Base-by-base conservation (phyloP, 1,284 basidiomycete species). In the Sporisorium scitamineum region DNA sequence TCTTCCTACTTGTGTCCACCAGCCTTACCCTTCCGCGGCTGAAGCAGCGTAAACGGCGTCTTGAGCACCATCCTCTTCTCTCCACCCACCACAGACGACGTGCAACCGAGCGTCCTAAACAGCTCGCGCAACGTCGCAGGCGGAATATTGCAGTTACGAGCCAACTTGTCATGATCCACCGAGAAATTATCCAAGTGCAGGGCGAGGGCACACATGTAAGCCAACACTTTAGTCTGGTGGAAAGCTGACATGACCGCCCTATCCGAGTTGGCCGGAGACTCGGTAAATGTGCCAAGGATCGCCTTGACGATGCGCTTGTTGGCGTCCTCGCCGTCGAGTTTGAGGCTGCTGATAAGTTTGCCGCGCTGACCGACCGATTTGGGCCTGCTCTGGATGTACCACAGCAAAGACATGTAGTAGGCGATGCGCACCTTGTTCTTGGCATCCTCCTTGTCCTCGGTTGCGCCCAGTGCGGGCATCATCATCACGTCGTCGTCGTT, bases 121-220 rank as follows among this genome's bases (percentile, higher is more conserved):
- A 80, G 44, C 44, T 80, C 79, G 22, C 74, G 52, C 58, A 80
- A 45, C 26, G 65, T 72, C 6, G 66, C 52, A 3, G 72, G 63
- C 11, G 62, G 52, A 22, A 75, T 63, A 44, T 67, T 67, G 60
- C 63, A 70, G 67, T 75, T 62, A 16, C 57, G 45, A 7, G 72
- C 72, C 55, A 75, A 44, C 57, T 57, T 63, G 31, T 76, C 59
- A 14, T 76, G 59, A 18, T 80, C 79, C 51, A 85, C 66, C 13
- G 73, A 63, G 59, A 83, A 85, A 51, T 79, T 72, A 48, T 85
- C 82, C 45, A 84, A 54, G 42, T 85, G 81, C 44, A 85, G 68
- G 0, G 70, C 75, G 2, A 85, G 61, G 18, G 81, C 83, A 50
- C 80, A 75, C 55, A 83, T 74, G 62, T 78, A 70, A 0, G 82